Base-by-base conservation (phyloP, 306 rosid genomes). In the Trifolium pratense region DNA sequence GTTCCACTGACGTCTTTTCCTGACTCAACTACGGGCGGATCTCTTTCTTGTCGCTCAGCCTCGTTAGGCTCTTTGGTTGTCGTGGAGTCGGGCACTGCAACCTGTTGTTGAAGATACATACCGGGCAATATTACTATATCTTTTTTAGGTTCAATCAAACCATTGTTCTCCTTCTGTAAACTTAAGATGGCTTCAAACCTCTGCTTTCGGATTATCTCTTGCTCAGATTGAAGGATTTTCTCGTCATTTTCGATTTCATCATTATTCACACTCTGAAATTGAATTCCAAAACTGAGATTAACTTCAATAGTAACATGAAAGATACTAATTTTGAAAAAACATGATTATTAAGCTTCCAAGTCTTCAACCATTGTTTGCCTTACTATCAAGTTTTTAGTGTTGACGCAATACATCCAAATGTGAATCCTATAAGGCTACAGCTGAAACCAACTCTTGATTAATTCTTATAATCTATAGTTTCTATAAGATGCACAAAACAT, bases 91-190 rank as follows among this genome's bases (percentile, higher is more conserved):
- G 81, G n/a, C 12, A 31, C 11, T 45, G 83, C 78, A 14, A 46
- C 71, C 14, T 81, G 74, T 71, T 80, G 89, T 3, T 86, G 83
- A 58, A 84, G 92, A 82, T 80, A 82, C 89, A 89, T 89, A 43
- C 97, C 97, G 1, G 97, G 90, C 67, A 78, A 66, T 15, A 92
- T 81, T 32, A 74, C 79, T 17, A 86, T 9, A 53, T 74, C 80
- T 75, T 25, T 86, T 81, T 85, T 84, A 32, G 96, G 92, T 74
- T 92, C 92, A 53, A 86, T 81, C 68, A 90, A 20, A 40, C 97
- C 97, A 53, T 79, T 74, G n/a, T 81, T 88, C 70, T 88, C 90
- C 79, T 84, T 79, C 81, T 92, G 96, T 57, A 90, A 72, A 79
- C 75, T 82, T 55, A 86, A 72, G 73, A 81, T 61, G 74, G 89